Evolutionary conservation across 495 filamentous ascomycete species (phyloP).

Genomic region (Daldinia decipiens): DNA sequence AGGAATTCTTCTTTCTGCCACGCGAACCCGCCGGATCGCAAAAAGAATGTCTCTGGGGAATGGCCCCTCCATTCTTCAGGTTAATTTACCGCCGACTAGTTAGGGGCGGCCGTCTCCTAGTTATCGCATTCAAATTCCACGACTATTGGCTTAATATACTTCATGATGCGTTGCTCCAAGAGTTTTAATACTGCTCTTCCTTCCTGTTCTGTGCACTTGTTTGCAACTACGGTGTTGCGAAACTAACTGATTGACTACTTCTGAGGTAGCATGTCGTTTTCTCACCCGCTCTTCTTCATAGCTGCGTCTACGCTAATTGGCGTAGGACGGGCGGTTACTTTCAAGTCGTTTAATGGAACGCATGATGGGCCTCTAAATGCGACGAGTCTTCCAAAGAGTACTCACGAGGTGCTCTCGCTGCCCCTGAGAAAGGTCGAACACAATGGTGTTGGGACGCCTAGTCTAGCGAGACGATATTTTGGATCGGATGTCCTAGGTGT

Average conservation of each 20-base stretch:
- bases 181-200: conserved; percentile 1
- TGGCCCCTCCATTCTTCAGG: conserved; percentile 32
- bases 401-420: conserved; percentile 32
- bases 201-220: conserved; percentile 12
- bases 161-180: conserved; percentile 12
- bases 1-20: neutral
- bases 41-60: conserved; percentile 26
- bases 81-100: neutral
- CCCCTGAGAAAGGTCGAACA: conserved; percentile 39
- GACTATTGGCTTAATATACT: conserved; percentile 17
- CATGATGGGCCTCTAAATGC: conserved; percentile 3
- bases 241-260: neutral
- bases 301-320: conserved; percentile 11
- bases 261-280: conserved; percentile 21
- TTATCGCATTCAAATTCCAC: conserved; percentile 41
- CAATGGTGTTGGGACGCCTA: conserved; percentile 41
- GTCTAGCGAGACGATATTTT: conserved; percentile 40
- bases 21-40: neutral
- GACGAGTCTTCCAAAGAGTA: conserved; percentile 16
- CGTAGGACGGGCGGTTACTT: conserved; percentile 8
- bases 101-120: conserved; percentile 19
- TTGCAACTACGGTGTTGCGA: neutral
- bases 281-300: conserved; percentile 7
- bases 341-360: conserved; percentile 8
- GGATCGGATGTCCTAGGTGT: conserved; percentile 41